A percentile compares a stretch with the other conserved stretches of the same genome.
phyloP scores from a whole-genome alignment of 2,329 filamentous ascomycete genomes.

The Penicillium hesseltinei region DNA sequence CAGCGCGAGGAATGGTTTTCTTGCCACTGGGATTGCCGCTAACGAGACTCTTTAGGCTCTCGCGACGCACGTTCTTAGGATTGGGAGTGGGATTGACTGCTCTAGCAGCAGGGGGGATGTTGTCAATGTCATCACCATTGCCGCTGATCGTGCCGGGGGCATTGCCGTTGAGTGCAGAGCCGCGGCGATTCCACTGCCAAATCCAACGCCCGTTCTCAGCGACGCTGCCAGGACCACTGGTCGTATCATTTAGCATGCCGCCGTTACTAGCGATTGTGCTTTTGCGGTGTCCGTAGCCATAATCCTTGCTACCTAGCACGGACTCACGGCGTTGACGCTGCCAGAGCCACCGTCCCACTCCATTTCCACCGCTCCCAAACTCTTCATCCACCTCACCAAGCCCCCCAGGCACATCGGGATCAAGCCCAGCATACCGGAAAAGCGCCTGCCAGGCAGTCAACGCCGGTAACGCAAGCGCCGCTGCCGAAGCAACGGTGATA shows the following conservation, averaged over 20 bases:
- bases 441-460: conserved; percentile 46
- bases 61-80: background rate
- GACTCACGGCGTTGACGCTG: conserved; percentile 1
- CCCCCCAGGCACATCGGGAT: conserved; percentile 21
- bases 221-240: conserved; percentile 2
- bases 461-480: conserved; percentile 39
- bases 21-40: conserved; percentile 5
- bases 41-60: conserved; percentile 5
- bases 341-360: conserved; percentile 6
- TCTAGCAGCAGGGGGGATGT: background rate
- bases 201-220: conserved; percentile 8
- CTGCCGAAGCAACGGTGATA: conserved; percentile 34
- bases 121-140: background rate
- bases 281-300: conserved; percentile 7
- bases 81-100: background rate
- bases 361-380: background rate
- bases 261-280: background rate
- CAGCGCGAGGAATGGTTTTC: background rate
- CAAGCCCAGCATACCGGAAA: conserved; percentile 37
- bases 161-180: background rate
- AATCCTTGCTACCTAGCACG: conserved; percentile 2
- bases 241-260: background rate
- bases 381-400: background rate
- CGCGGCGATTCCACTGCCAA: conserved; percentile 8
- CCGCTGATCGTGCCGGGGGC: background rate